Evolutionary conservation across 169 alveolate species (phyloP).

Genomic region (Cryptosporidium baileyi): DNA sequence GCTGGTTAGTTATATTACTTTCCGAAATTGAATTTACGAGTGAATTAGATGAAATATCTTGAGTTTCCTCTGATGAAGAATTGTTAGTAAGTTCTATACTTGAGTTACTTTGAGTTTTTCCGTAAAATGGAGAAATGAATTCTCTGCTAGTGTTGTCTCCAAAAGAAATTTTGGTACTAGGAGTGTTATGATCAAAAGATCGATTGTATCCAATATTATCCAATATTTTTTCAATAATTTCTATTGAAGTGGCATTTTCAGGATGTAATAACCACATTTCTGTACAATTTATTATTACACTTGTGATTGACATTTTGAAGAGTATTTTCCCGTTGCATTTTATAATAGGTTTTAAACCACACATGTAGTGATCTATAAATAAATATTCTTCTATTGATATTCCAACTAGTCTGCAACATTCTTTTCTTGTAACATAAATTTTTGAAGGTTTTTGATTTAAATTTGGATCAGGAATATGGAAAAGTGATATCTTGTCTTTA

Average conservation of each 20-base stretch:
- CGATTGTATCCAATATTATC: not conserved
- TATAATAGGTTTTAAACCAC: conserved; percentile 35
- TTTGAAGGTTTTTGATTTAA: conserved; percentile 35
- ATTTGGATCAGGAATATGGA: conserved; percentile 33
- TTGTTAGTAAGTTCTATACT: not conserved
- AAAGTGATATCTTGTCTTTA: conserved; percentile 14
- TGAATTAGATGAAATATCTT: not conserved
- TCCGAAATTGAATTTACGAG: not conserved
- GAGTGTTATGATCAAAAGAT: conserved; percentile 10
- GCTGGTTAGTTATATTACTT: not conserved
- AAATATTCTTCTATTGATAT: conserved; percentile 47
- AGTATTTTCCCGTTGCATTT: conserved; percentile 30
- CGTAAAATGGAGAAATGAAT: conserved; percentile 17
- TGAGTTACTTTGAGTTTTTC: not conserved
- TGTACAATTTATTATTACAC: conserved; percentile 4
- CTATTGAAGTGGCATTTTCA: not conserved
- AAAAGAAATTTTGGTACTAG: conserved; percentile 53
- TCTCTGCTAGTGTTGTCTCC: conserved; percentile 8
- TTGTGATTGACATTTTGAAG: not conserved
- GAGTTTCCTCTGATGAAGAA: not conserved
- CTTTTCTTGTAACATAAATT: conserved; percentile 19
- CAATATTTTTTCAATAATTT: conserved; percentile 5
- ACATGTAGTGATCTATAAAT: not conserved
- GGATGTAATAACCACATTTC: conserved; percentile 50
- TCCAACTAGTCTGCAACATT: conserved; percentile 33